phyloP scores from a whole-genome alignment of 306 rosid species.

The Malus orientalis region DNA sequence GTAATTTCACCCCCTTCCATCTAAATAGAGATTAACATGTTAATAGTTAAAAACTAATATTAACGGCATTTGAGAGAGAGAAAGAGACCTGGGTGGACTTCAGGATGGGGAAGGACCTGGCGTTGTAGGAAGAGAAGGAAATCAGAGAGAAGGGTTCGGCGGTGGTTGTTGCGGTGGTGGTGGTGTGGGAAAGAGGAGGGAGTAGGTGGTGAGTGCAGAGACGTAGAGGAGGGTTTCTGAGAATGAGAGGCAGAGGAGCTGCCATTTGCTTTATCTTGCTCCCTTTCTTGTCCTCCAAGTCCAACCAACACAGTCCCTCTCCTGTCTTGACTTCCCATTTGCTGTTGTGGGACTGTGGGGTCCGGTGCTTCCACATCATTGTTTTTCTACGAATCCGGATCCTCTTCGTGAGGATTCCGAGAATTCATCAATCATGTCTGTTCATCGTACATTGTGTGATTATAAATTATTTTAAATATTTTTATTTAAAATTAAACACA shows the following conservation, averaged over 20 bases:
- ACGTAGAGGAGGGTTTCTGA: conserved; percentile 11
- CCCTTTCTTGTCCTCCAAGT: conserved; percentile 3
- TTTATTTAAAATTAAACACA: too few species aligned
- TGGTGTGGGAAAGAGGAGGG: background rate
- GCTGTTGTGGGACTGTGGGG: background rate
- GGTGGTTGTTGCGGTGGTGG: background rate
- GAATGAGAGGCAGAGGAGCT: conserved; percentile 26
- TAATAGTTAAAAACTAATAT: background rate
- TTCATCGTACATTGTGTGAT: too few species aligned
- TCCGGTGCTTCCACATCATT: background rate
- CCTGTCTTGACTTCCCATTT: background rate
- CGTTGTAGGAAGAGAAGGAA: conserved; percentile 4
- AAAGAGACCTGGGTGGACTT: conserved; percentile 40
- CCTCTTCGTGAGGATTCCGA: too few species aligned
- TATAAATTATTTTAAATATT: too few species aligned
- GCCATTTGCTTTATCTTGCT: conserved; percentile 45
- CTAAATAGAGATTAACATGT: conserved; percentile 22
- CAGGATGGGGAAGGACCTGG: conserved; percentile 29
- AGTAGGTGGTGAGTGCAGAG: background rate
- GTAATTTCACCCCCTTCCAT: conserved; percentile 65
- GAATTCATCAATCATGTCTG: too few species aligned
- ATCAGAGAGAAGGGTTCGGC: conserved; percentile 9
- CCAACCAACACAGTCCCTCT: background rate
- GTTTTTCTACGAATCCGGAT: background rate
- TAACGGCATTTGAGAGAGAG: background rate